Conservation (phyloP, 2,329 filamentous ascomycete species). For the Colletotrichum viniferum region DNA sequence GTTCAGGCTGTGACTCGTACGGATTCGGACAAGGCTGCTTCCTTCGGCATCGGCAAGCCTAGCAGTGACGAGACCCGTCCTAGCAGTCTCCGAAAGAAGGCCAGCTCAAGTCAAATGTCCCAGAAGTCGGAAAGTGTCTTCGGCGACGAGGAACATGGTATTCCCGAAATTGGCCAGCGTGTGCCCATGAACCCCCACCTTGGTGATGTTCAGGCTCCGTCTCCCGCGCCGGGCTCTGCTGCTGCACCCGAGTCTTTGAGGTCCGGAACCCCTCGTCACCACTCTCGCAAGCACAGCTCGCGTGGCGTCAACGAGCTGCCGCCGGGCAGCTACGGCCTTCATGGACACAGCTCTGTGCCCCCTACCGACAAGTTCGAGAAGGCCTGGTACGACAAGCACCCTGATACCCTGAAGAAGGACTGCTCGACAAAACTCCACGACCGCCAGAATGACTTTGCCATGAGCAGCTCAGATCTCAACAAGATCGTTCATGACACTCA, state of each 20-base stretch:
- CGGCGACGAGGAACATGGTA: constrained; percentile 78
- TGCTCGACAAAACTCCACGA: constrained; percentile 61
- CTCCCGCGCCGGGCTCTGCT: constrained; percentile 65
- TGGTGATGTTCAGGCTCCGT: constrained; percentile 95
- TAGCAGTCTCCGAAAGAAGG: constrained; percentile 58
- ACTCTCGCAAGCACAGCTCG: constrained; percentile 74
- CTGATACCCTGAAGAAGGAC: constrained; percentile 79
- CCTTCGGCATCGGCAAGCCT: constrained; percentile 80
- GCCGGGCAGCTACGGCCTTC: constrained; percentile 90
- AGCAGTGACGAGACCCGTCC: constrained; percentile 56
- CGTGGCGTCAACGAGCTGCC: constrained; percentile 72
- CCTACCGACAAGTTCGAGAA: constrained; percentile 84
- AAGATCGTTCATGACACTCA: constrained; percentile 81
- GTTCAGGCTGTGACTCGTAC: constrained; percentile 87
- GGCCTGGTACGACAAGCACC: constrained; percentile 92
- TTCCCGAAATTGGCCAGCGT: constrained; percentile 88
- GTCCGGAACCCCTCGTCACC: constrained; percentile 51
- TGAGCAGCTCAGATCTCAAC: constrained; percentile 90
- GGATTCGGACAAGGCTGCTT: constrained; percentile 84
- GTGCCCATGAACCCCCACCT: constrained; percentile 94
- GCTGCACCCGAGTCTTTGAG: constrained; percentile 37
- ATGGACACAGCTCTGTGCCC: constrained; percentile 71
- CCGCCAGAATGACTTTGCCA: constrained; percentile 73
- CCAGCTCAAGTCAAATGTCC: constrained; percentile 60
- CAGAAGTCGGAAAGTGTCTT: constrained; percentile 37